Conservation (phyloP, 805 yeast genomes). For the Yamadazyma endophytica region DNA sequence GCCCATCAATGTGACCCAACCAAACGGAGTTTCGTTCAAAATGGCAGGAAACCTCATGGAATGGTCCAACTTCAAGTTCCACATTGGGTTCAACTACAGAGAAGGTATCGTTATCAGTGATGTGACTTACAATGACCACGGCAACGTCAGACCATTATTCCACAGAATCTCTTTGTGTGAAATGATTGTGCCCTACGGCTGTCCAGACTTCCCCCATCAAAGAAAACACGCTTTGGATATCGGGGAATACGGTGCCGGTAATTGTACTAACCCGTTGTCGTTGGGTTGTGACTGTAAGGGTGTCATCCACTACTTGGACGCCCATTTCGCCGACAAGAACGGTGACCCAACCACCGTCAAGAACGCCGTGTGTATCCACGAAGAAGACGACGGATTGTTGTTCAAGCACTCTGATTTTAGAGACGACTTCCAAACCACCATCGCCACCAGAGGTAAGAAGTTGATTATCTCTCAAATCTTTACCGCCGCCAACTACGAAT, state of each 20-base stretch:
- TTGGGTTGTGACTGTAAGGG: conserved; percentile 87
- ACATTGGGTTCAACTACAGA: conserved; percentile 80
- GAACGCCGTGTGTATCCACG: conserved; percentile 81
- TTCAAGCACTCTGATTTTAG: conserved; percentile 83
- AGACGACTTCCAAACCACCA: conserved; percentile 70
- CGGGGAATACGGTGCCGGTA: conserved; percentile 87
- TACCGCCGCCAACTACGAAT: conserved; percentile 85
- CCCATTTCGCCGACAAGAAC: conserved; percentile 61
- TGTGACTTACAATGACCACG: conserved; percentile 71
- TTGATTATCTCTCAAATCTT: conserved; percentile 75
- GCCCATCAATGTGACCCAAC: conserved; percentile 72
- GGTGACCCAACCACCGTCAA: conserved; percentile 71
- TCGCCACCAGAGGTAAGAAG: conserved; percentile 71
- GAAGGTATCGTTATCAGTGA: conserved; percentile 80
- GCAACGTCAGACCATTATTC: conserved; percentile 67
- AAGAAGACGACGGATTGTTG: conserved; percentile 77
- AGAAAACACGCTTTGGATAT: conserved; percentile 84
- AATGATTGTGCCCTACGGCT: conserved; percentile 84
- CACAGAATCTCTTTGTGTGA: conserved; percentile 75
- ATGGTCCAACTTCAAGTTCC: conserved; percentile 77
- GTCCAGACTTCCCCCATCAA: conserved; percentile 76
- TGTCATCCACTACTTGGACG: conserved; percentile 77
- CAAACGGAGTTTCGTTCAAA: conserved; percentile 76
- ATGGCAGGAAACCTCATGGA: conserved; percentile 65
- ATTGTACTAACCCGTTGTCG: conserved; percentile 73